phyloP scores from a whole-genome alignment of 2,329 filamentous ascomycete species.

The Aureobasidium sp. region DNA sequence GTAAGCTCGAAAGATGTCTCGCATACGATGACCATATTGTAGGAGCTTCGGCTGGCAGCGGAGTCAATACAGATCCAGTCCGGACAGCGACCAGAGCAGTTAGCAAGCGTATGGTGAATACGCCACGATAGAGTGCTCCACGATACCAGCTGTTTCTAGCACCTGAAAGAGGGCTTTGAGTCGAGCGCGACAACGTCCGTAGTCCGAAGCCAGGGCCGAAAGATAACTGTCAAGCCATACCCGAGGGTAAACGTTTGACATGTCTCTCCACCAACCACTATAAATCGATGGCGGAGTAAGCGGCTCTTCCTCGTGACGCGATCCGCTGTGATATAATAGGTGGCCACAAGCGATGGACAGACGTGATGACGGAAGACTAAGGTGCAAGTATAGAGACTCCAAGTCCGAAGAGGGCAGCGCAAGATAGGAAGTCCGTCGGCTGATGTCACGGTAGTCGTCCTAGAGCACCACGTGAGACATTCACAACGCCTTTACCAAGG shows the following conservation, averaged over 20 bases:
- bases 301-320: neutral
- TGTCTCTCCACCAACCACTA: slow-evolving; percentile 4
- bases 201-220: neutral
- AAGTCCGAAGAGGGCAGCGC: neutral
- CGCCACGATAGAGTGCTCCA: neutral
- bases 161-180: neutral
- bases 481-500: neutral
- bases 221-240: neutral
- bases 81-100: neutral
- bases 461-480: slow-evolving; percentile 1
- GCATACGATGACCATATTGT: neutral
- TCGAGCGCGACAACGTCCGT: neutral
- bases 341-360: neutral
- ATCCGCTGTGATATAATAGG: neutral
- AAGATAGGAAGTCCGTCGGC: neutral
- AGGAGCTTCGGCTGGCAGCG: neutral
- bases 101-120: too few relatives aligned
- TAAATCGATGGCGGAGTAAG: neutral
- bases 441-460: neutral
- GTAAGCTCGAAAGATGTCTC: slow-evolving; percentile 1
- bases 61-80: neutral
- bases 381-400: neutral
- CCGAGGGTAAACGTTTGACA: neutral
- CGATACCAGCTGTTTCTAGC: neutral
- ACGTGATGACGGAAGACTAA: neutral